phyloP scores from a whole-genome alignment of 2,329 filamentous ascomycete species.

The Whalleya microplaca region DNA sequence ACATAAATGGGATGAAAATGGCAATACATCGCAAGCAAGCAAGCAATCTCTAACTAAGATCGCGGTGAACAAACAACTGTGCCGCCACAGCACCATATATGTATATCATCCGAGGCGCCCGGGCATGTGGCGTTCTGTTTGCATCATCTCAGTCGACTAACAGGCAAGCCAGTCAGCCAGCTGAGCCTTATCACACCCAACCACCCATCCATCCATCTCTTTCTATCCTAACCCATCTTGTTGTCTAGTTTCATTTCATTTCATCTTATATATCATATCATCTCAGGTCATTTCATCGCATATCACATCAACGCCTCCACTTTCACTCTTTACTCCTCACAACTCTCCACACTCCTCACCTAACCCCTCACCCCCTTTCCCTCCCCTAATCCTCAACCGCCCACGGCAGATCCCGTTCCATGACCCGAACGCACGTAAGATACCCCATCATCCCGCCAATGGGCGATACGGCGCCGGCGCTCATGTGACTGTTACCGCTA shows the following conservation, averaged over 20 bases:
- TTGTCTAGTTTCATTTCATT: slow-evolving; percentile 7
- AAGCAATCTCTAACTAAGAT: too few species aligned
- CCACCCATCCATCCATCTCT: neutral
- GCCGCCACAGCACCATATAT: neutral
- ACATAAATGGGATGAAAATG: too few species aligned
- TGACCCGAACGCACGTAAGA: slow-evolving; percentile 37
- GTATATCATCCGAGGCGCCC: neutral
- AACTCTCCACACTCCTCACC: too few species aligned
- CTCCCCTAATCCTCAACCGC: slow-evolving; percentile 31
- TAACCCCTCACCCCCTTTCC: neutral
- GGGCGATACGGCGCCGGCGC: slow-evolving; percentile 34
- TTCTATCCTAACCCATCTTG: slow-evolving; percentile 1
- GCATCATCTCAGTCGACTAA: neutral
- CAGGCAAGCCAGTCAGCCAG: neutral
- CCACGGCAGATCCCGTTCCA: slow-evolving; percentile 40
- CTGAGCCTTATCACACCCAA: neutral
- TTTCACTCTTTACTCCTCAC: neutral
- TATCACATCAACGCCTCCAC: neutral
- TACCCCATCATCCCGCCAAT: slow-evolving; percentile 34
- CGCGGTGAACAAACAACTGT: too few species aligned
- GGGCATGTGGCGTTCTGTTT: neutral
- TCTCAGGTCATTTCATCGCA: slow-evolving; percentile 5
- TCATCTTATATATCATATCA: slow-evolving; percentile 2
- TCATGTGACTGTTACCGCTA: slow-evolving; percentile 42
- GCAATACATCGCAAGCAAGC: too few species aligned